Base-by-base conservation (phyloP, 768 basidiomycete species). In the Boletus insuetus region DNA sequence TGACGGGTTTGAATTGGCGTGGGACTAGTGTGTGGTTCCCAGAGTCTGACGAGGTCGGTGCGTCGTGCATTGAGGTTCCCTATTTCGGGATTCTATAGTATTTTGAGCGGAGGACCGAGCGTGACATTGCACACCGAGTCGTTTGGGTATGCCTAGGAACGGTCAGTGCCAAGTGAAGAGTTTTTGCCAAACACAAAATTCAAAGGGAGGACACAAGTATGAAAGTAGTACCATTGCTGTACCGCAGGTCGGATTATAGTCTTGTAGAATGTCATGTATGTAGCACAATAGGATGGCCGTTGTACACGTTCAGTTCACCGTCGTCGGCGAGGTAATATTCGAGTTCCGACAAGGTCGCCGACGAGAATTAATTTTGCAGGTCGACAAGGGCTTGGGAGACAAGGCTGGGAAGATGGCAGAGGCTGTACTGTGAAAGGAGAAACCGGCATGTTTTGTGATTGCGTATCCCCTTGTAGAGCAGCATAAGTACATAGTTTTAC, bases 1-100 rank as follows among this genome's bases (percentile, higher is more conserved):
- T 29, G 29, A 29, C 29, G 29, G 9, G 29, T 29, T 9, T 37
- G 35, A 9, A 31, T 8, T 42, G 24, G 24, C 35, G 11, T 6
- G 5, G 17, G 45, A 2, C 16, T 17, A 84, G 82, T 82, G 0
- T 84, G 82, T 46, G 82, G 82, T 4, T 74, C 80, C 0, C 69
- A 71, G 22, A 66, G 69, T 4, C 55, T 83, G 12, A 66, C 75
- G 1, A 59, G 67, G 31, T 62, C 70, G 1, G 80, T 79, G 19
- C 73, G 77, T 5, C 51, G 58, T 0, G 76, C 77, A 2, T 49
- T 84, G 49, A 69, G 77, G 11, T 62, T 68, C 12, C 74, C 75
- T 11, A 64, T 75, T 13, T 66, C 67, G 17, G 66, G 69, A 13
- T 60, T 58, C 19, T 31, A 8, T 6, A 64, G 55, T 13, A 41